Percentiles rank a stretch among this genome's conserved stretches.
These are phyloP conservation scores for Paralagenidium karlingii DNA, from an alignment of 352 stramenopile genomes.

Conservation along the genomic window DNA sequence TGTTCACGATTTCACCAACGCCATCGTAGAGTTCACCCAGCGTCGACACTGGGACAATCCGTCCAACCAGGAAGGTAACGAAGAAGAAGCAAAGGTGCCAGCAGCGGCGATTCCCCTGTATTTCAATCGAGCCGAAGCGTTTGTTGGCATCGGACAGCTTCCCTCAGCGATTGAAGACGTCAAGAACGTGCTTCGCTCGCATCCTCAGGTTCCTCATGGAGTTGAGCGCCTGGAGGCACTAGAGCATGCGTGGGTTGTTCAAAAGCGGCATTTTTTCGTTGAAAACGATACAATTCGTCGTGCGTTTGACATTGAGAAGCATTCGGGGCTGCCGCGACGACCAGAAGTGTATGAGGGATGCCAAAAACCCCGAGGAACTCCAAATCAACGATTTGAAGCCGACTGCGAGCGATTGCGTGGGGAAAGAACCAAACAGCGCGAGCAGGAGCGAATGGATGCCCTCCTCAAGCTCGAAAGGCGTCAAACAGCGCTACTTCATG, in stretches of 20 bases:
- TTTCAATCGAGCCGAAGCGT: constrained; percentile 28
- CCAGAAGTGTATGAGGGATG: constrained; percentile 16
- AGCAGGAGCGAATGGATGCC: too few species aligned
- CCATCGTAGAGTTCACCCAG: constrained; percentile 5
- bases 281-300: constrained; percentile 32
- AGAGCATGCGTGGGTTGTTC: constrained; percentile 18
- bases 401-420: not conserved
- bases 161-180: constrained; percentile 28
- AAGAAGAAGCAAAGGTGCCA: constrained; percentile 6
- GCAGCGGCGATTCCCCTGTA: constrained; percentile 19
- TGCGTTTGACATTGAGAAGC: constrained; percentile 24
- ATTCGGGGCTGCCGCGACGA: constrained; percentile 22
- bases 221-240: constrained; percentile 7
- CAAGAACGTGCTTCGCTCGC: constrained; percentile 13
- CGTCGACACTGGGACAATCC: constrained; percentile 5
- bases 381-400: too few species aligned
- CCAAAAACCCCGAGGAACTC: not conserved
- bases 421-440: not conserved
- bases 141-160: constrained; percentile 26
- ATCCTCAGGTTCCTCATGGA: constrained; percentile 7
- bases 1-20: constrained; percentile 26
- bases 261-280: constrained; percentile 29
- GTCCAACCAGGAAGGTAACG: constrained; percentile 1
- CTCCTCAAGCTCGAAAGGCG: not conserved
- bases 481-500: constrained; percentile 11